Conservation (phyloP, 164 flowering plant species). For the Amborella trichopoda region DNA sequence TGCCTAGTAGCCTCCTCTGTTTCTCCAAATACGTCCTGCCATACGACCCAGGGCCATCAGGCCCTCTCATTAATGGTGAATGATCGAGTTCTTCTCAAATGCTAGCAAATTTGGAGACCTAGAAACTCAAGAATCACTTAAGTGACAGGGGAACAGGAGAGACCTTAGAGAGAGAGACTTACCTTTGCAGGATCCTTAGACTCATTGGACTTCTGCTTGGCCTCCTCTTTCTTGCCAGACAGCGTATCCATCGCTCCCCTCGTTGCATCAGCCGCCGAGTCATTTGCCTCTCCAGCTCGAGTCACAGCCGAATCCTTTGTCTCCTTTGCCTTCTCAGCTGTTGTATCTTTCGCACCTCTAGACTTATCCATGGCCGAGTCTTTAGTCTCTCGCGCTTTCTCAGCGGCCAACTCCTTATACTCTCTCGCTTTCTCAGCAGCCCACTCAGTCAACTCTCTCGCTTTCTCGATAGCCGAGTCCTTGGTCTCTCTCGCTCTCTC, state of each 20-base stretch:
- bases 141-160: too few species aligned
- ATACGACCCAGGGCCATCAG: too few species aligned
- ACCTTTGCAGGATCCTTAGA: conserved; percentile 28
- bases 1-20: too few species aligned
- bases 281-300: conserved; percentile 33
- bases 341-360: conserved; percentile 15
- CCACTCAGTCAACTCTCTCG: not conserved
- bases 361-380: conserved; percentile 23
- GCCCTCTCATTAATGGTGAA: too few species aligned
- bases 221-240: conserved; percentile 59
- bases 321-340: conserved; percentile 18
- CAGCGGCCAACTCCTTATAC: conserved; percentile 6
- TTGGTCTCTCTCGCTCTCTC: conserved; percentile 9
- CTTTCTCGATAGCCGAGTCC: conserved; percentile 9
- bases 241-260: conserved; percentile 39
- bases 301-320: conserved; percentile 24
- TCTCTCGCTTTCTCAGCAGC: conserved; percentile 9
- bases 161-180: not conserved
- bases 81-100: too few species aligned
- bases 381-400: conserved; percentile 10
- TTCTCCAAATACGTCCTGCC: too few species aligned
- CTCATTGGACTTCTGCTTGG: conserved; percentile 25
- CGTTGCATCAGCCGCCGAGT: conserved; percentile 51
- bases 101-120: too few species aligned
- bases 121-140: too few species aligned